A percentile compares a stretch with the other conserved stretches of the same genome.
These are phyloP conservation scores for Jamesozyma rosinii DNA, from an alignment of 805 yeast species.

Conservation along the genomic window DNA sequence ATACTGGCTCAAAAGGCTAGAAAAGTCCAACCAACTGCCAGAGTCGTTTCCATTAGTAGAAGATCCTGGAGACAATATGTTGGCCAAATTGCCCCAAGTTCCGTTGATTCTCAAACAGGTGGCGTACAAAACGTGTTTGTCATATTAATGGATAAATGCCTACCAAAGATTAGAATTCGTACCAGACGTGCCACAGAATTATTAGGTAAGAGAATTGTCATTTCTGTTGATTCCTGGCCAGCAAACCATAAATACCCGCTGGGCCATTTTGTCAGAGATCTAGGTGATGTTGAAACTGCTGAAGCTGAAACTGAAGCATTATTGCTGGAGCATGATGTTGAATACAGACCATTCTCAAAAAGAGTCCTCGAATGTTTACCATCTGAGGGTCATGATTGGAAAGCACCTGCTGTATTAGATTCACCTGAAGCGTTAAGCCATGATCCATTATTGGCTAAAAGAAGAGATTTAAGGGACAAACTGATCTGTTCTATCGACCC, in stretches of 20 bases:
- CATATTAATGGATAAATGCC: conserved; percentile 74
- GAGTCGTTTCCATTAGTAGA: conserved; percentile 76
- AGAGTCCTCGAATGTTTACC: conserved; percentile 90
- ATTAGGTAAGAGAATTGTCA: conserved; percentile 81
- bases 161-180: conserved; percentile 78
- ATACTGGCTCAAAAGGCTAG: conserved; percentile 43
- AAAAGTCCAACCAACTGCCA: conserved; percentile 82
- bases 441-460: conserved; percentile 40
- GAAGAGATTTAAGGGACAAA: conserved; percentile 81
- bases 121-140: conserved; percentile 76
- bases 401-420: conserved; percentile 58
- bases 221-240: conserved; percentile 92
- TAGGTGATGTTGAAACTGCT: conserved; percentile 85
- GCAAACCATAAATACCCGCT: conserved; percentile 73
- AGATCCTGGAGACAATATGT: conserved; percentile 95
- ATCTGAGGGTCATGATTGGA: conserved; percentile 87
- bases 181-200: conserved; percentile 81
- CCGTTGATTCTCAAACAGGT: conserved; percentile 51
- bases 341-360: conserved; percentile 89
- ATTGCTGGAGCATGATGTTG: conserved; percentile 89
- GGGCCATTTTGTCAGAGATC: conserved; percentile 85
- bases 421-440: conserved; percentile 46
- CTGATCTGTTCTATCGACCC: conserved; percentile 95
- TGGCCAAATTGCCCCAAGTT: conserved; percentile 78
- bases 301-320: conserved; percentile 96